Conservation (phyloP, 179 eudicot species). For the Silene noctiflora region DNA sequence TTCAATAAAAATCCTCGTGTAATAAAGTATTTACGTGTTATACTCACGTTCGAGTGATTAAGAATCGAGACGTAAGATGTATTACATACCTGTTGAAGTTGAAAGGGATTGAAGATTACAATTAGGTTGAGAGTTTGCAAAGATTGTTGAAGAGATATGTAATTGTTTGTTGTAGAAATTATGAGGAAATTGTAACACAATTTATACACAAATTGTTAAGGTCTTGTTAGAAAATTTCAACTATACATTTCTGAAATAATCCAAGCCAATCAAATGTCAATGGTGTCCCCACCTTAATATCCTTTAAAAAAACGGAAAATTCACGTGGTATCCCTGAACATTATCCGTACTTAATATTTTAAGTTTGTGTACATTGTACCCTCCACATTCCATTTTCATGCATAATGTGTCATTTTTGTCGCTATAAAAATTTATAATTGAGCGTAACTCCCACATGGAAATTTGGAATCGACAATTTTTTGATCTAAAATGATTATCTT, state of each 20-base stretch:
- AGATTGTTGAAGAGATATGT: background rate
- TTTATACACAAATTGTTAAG: constrained; percentile 25
- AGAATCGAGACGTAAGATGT: background rate
- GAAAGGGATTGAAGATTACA: background rate
- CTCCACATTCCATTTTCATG: too few relatives aligned
- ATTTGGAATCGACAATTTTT: too few relatives aligned
- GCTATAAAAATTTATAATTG: too few relatives aligned
- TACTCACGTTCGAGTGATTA: too few relatives aligned
- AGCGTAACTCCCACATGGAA: too few relatives aligned
- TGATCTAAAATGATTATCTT: too few relatives aligned
- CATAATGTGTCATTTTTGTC: too few relatives aligned
- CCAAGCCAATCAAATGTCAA: constrained; percentile 23
- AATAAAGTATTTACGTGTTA: background rate
- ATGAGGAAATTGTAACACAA: constrained; percentile 13
- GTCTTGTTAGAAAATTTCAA: constrained; percentile 12
- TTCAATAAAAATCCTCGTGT: too few relatives aligned
- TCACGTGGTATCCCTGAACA: too few relatives aligned
- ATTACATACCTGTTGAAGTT: background rate
- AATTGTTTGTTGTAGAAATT: constrained; percentile 10
- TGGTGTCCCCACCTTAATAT: background rate
- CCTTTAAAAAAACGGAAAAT: background rate
- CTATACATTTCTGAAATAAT: constrained; percentile 28
- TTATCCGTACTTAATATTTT: too few relatives aligned
- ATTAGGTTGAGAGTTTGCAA: background rate
- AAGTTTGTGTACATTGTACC: too few relatives aligned